Evolutionary conservation across 2,329 filamentous ascomycete species (phyloP).

Genomic region (Nannizziopsis arthrosporioides): DNA sequence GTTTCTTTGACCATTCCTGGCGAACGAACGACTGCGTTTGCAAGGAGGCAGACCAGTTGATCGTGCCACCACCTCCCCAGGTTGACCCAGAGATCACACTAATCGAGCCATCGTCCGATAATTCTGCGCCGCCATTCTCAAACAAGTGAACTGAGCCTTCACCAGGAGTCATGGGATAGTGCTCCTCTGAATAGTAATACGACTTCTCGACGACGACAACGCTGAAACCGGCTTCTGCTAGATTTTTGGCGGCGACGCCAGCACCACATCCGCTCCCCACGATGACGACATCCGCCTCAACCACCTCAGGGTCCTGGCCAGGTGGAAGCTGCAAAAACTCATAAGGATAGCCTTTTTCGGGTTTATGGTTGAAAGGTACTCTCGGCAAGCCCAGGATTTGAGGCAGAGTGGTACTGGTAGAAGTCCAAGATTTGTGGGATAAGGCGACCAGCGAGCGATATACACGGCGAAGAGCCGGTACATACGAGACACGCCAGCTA

Average conservation of each 20-base stretch:
- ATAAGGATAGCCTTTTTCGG: slow-evolving; percentile 42
- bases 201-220: slow-evolving; percentile 76
- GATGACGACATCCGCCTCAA: slow-evolving; percentile 73
- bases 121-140: slow-evolving; percentile 51
- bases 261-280: slow-evolving; percentile 81
- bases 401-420: slow-evolving; percentile 40
- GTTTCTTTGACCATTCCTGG: slow-evolving; percentile 59
- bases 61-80: slow-evolving; percentile 76
- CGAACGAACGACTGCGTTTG: slow-evolving; percentile 66
- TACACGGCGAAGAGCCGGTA: slow-evolving; percentile 42
- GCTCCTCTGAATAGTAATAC: slow-evolving; percentile 60
- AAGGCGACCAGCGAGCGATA: slow-evolving; percentile 41
- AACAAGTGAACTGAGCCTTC: slow-evolving; percentile 54
- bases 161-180: slow-evolving; percentile 61
- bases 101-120: slow-evolving; percentile 47
- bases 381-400: slow-evolving; percentile 44
- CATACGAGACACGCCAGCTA: slow-evolving; percentile 42
- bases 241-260: slow-evolving; percentile 65
- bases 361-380: slow-evolving; percentile 43
- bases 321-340: slow-evolving; percentile 48
- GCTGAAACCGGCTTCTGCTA: slow-evolving; percentile 61
- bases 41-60: slow-evolving; percentile 67
- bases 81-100: slow-evolving; percentile 55
- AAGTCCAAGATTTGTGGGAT: slow-evolving; percentile 43
- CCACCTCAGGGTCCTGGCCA: slow-evolving; percentile 42